These are phyloP conservation scores for Apiospora malaysiana DNA, from an alignment of 2,329 filamentous ascomycete species.

Conservation along the genomic window DNA sequence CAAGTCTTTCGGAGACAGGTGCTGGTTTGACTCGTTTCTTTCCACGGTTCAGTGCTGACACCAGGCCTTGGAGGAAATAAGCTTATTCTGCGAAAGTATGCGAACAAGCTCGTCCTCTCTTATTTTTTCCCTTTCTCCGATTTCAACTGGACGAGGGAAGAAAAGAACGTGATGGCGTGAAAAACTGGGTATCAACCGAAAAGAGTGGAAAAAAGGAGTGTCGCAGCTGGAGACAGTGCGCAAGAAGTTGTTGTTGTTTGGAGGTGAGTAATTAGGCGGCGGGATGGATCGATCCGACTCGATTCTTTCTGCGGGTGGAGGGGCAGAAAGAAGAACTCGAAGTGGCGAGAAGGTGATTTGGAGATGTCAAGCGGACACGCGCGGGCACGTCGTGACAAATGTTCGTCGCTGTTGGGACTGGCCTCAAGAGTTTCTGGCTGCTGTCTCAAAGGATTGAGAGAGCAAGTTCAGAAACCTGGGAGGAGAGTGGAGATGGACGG, in stretches of 20 bases:
- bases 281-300: slow-evolving; percentile 3
- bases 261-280: not conserved
- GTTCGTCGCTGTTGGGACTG: slow-evolving; percentile 15
- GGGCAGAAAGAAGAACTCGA: slow-evolving; percentile 3
- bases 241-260: slow-evolving; percentile 6
- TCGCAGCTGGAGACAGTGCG: slow-evolving; percentile 15
- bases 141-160: slow-evolving; percentile 2
- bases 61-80: not conserved
- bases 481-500: slow-evolving; percentile 14
- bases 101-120: not conserved
- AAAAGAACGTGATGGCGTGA: slow-evolving; percentile 21
- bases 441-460: slow-evolving; percentile 20
- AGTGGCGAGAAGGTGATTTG: slow-evolving; percentile 7
- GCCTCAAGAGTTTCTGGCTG: slow-evolving; percentile 10
- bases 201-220: slow-evolving; percentile 20
- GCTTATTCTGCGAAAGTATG: slow-evolving; percentile 20
- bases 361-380: slow-evolving; percentile 14
- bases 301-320: slow-evolving; percentile 14
- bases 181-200: slow-evolving; percentile 20
- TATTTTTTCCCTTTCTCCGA: not conserved
- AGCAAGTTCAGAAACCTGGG: slow-evolving; percentile 8
- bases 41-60: slow-evolving; percentile 18
- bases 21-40: slow-evolving; percentile 5
- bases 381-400: slow-evolving; percentile 14
- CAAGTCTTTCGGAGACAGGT: slow-evolving; percentile 16